phyloP scores from a whole-genome alignment of 2,329 filamentous ascomycete genomes.

The Mycosphaerella sp. region DNA sequence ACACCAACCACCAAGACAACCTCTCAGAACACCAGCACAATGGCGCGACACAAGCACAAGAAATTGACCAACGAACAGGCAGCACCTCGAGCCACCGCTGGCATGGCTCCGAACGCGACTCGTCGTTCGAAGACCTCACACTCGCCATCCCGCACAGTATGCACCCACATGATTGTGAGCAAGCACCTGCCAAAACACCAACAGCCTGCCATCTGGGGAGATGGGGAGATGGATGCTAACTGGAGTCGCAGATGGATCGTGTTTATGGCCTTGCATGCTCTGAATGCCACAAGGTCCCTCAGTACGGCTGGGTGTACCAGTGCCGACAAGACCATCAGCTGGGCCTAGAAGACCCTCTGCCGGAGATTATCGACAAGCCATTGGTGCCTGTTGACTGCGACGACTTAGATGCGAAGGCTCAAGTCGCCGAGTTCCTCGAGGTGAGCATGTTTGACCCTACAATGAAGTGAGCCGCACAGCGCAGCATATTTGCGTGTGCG shows the following conservation, averaged over 20 bases:
- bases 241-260: conserved; percentile 48
- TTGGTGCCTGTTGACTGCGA: conserved; percentile 15
- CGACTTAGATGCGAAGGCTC: conserved; percentile 22
- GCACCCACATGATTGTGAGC: conserved; percentile 55
- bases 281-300: conserved; percentile 50
- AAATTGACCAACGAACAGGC: conserved; percentile 16
- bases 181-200: neutral
- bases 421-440: conserved; percentile 25
- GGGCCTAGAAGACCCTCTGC: conserved; percentile 8
- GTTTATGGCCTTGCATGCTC: conserved; percentile 56
- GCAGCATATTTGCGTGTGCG: neutral
- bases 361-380: conserved; percentile 13
- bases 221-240: neutral
- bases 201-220: neutral
- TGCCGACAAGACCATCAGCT: conserved; percentile 57
- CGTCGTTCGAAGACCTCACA: conserved; percentile 1
- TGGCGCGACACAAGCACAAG: neutral
- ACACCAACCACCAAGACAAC: neutral
- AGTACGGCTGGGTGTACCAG: conserved; percentile 65
- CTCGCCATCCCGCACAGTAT: conserved; percentile 35
- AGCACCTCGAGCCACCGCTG: conserved; percentile 10
- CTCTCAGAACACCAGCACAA: neutral
- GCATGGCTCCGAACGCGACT: conserved; percentile 1
- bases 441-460: neutral
- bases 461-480: no score